These are phyloP conservation scores for Colletotrichum liaoningense DNA, from an alignment of 2,329 filamentous ascomycete genomes.

Conservation along the genomic window DNA sequence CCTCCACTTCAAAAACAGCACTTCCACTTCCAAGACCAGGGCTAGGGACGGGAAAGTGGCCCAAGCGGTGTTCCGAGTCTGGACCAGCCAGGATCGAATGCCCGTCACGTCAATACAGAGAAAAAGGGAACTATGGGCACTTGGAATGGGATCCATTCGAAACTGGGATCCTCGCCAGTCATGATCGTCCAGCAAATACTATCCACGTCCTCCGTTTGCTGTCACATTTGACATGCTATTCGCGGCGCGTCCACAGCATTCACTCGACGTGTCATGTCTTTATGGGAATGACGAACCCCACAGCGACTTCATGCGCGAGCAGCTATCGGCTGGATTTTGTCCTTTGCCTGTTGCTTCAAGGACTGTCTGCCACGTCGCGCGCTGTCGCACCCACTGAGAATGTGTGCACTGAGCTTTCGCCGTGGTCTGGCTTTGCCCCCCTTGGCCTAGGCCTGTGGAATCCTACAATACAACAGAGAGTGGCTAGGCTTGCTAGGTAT, in stretches of 20 bases:
- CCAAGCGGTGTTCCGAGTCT: neutral
- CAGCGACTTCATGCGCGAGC: neutral
- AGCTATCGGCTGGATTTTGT: conserved; percentile 2
- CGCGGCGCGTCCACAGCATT: conserved; percentile 2
- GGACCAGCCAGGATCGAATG: conserved; percentile 3
- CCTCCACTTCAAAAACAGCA: neutral
- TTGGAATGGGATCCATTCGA: conserved; percentile 3
- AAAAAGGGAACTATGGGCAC: conserved; percentile 1
- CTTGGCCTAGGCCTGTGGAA: neutral
- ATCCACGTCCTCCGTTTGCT: neutral
- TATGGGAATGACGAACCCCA: neutral
- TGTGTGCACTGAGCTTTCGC: neutral
- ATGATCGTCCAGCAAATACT: neutral
- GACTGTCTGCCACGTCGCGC: conserved; percentile 24
- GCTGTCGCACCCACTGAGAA: neutral
- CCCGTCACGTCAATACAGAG: conserved; percentile 5
- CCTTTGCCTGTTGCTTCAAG: conserved; percentile 17
- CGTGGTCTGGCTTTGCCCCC: neutral
- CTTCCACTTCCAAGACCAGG: neutral
- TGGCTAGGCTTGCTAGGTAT: neutral
- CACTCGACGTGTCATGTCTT: conserved; percentile 3
- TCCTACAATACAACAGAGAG: neutral
- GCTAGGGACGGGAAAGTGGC: conserved; percentile 2
- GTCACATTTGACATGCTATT: conserved; percentile 19
- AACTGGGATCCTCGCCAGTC: conserved; percentile 1